Evolutionary conservation across 1,284 basidiomycete genomes (phyloP).

Genomic region (Irpex sp.): DNA sequence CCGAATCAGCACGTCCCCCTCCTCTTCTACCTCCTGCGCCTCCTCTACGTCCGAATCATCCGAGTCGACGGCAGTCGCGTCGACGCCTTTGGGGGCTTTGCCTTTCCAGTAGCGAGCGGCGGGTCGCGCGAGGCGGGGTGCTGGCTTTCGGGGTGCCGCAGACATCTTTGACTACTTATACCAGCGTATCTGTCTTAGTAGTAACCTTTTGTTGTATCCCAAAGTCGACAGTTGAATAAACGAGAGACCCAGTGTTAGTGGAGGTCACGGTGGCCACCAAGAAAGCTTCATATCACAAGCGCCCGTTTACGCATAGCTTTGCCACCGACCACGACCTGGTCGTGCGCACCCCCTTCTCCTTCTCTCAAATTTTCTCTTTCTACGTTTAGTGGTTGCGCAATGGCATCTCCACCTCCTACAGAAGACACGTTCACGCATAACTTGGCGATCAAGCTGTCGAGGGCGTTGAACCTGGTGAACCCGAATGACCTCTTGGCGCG

Average conservation of each 20-base stretch:
- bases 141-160: conserved; percentile 48
- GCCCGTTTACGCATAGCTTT: neutral
- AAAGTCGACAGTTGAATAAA: neutral
- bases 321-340: neutral
- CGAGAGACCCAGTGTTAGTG: too few species aligned
- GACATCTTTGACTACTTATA: conserved; percentile 13
- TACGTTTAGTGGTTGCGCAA: neutral
- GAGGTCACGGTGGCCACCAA: neutral
- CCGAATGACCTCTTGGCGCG: conserved; percentile 79
- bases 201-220: too few species aligned
- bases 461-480: conserved; percentile 73
- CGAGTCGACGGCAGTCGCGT: conserved; percentile 41
- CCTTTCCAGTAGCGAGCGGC: conserved; percentile 81
- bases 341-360: neutral
- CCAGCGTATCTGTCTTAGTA: too few species aligned
- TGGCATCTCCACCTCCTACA: conserved; percentile 9
- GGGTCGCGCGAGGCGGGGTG: conserved; percentile 63
- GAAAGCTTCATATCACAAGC: neutral
- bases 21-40: conserved; percentile 36
- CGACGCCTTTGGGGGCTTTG: conserved; percentile 75
- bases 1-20: conserved; percentile 36
- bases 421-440: conserved; percentile 65
- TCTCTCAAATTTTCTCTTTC: neutral
- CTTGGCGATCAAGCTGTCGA: conserved; percentile 75
- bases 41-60: conserved; percentile 53